These are phyloP conservation scores for Tubosaeta sp. DNA, from an alignment of 768 basidiomycete species.

Conservation along the genomic window DNA sequence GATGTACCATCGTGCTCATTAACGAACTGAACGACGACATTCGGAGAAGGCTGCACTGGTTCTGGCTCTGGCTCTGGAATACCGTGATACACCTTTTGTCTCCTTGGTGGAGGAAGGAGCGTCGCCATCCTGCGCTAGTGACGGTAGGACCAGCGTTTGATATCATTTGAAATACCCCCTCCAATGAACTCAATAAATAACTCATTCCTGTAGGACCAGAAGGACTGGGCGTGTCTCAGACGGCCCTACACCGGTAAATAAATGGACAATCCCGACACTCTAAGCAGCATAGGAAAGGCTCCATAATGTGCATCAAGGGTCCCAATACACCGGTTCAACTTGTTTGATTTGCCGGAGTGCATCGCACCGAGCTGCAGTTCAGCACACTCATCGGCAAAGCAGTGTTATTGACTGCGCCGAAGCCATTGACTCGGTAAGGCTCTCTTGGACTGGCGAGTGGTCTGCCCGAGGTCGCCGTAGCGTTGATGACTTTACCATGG, in stretches of 20 bases:
- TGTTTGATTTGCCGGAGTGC: not conserved
- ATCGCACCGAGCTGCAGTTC: not conserved
- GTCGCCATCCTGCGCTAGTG: conserved; percentile 59
- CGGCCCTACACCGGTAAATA: conserved; percentile 8
- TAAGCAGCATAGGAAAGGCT: not conserved
- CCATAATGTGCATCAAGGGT: conserved; percentile 11
- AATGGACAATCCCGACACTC: not conserved
- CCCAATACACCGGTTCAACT: not conserved
- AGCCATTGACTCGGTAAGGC: not conserved
- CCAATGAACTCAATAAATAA: too few relatives aligned
- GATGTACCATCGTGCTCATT: conserved; percentile 79
- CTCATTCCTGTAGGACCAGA: too few relatives aligned
- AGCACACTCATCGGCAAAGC: not conserved
- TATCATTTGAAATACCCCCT: conserved; percentile 21
- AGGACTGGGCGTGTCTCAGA: not conserved
- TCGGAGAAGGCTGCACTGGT: conserved; percentile 45
- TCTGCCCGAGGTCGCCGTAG: not conserved
- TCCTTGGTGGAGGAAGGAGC: conserved; percentile 82
- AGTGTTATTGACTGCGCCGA: conserved; percentile 2
- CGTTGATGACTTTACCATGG: conserved; percentile 1
- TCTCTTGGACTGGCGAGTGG: not conserved
- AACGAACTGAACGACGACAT: conserved; percentile 88
- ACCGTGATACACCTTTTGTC: conserved; percentile 79
- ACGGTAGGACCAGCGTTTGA: not conserved
- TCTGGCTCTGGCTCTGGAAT: conserved; percentile 60